Base-by-base conservation (phyloP, 345 rosid species). In the Raphanus raphanistrum region DNA sequence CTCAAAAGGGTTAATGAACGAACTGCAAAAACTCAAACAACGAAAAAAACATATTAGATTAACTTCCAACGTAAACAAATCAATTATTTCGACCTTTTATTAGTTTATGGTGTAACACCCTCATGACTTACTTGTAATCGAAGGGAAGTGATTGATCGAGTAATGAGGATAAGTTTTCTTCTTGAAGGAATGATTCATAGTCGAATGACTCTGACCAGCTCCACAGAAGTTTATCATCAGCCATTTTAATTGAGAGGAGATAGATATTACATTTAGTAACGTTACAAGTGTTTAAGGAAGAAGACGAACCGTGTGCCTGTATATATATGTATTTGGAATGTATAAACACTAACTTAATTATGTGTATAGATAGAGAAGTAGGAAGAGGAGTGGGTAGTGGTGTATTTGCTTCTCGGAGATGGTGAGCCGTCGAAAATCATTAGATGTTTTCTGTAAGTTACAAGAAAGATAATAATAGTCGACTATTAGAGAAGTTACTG, bases 81-180 rank as follows among this genome's bases (percentile, higher is more conserved):
- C 55, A 10, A 10, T 10, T 10, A 12, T 45, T 41, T 3, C 5
- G 21, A 21, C n/a, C 1, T 5, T 13, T 4, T n/a, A 38, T 10
- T 52, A 16, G 7, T 52, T 52, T 50, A n/a, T n/a, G 54, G 33
- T 45, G 54, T 72, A 16, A 35, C 52, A 15, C 55, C 66, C 17
- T 54, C 6, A 15, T 50, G 16, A 50, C 68, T 11, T 82, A 86
- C 88, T 68, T 64, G 27, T 68, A 29, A 67, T 80, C 80, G 9
- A 63, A 2, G 15, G 32, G 63, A 65, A 68, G 41, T 21, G 78
- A 54, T 6, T 72, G 84, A 38, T 41, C 67, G 2, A 77, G 43
- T 74, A 72, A 73, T 2, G 72, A 21, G 70, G 69, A 77, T 4
- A 75, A 54, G 62, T 76, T 74, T 74, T 82, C 84, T n/a, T 74